These are phyloP conservation scores for Macrolepiota fuliginosa DNA, from an alignment of 768 basidiomycete species.

Conservation along the genomic window DNA sequence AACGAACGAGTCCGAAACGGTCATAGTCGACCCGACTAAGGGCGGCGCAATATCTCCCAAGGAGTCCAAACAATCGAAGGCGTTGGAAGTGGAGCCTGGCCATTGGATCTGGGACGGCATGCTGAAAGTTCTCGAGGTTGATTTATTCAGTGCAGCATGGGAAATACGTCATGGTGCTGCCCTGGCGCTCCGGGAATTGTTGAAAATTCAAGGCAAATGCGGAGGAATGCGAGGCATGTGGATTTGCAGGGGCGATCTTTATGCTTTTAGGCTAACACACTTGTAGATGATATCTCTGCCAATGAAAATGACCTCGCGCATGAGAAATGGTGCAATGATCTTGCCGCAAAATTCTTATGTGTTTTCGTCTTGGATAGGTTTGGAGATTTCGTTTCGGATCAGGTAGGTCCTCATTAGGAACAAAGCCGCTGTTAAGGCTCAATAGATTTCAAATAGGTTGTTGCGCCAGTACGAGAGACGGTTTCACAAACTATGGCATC, in stretches of 20 bases:
- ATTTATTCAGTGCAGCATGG: slow-evolving; percentile 85
- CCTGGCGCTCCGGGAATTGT: slow-evolving; percentile 83
- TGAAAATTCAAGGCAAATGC: slow-evolving; percentile 78
- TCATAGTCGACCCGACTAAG: slow-evolving; percentile 76
- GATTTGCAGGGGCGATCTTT: not conserved
- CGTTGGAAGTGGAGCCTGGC: slow-evolving; percentile 71
- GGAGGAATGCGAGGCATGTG: slow-evolving; percentile 77
- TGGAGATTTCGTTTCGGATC: slow-evolving; percentile 95
- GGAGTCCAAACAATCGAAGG: slow-evolving; percentile 71
- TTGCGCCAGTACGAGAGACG: slow-evolving; percentile 96
- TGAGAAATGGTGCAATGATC: slow-evolving; percentile 86
- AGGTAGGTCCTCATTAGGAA: slow-evolving; percentile 32
- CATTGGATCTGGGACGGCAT: slow-evolving; percentile 88
- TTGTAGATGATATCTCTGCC: slow-evolving; percentile 48
- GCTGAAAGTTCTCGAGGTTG: slow-evolving; percentile 74
- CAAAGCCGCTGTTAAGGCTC: not conserved
- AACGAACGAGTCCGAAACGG: slow-evolving; percentile 51
- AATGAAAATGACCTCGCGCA: slow-evolving; percentile 67
- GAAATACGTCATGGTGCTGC: slow-evolving; percentile 94
- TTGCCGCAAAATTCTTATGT: slow-evolving; percentile 82
- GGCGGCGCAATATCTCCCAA: slow-evolving; percentile 85
- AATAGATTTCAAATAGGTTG: slow-evolving; percentile 43
- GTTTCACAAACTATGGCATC: slow-evolving; percentile 93
- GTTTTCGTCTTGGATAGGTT: slow-evolving; percentile 97
- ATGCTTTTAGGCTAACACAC: not conserved